These are phyloP conservation scores for Schizothecium vesticola DNA, from an alignment of 495 filamentous ascomycete species.

Conservation along the genomic window DNA sequence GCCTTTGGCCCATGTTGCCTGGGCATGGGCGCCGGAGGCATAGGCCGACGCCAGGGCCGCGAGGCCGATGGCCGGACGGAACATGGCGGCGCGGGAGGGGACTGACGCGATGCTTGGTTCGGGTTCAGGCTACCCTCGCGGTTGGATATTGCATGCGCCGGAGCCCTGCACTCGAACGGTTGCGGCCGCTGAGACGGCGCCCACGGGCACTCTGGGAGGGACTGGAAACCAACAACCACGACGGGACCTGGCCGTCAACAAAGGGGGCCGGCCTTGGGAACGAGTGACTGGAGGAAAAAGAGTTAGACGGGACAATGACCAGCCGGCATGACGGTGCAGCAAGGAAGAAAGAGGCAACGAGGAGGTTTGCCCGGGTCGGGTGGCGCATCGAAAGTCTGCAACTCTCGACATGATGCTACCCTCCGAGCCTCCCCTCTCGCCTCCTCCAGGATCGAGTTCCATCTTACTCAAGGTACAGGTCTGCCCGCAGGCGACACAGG, in stretches of 20 bases:
- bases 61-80: slow-evolving; percentile 4
- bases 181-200: background rate
- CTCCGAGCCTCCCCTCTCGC: background rate
- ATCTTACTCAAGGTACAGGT: background rate
- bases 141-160: background rate
- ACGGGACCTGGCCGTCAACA: background rate
- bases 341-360: background rate
- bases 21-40: slow-evolving; percentile 21
- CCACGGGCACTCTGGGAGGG: background rate
- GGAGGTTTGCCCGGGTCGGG: background rate
- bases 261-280: background rate
- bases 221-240: background rate
- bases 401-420: background rate
- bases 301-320: background rate
- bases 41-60: slow-evolving; percentile 21
- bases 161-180: background rate
- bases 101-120: background rate
- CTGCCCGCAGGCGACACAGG: background rate
- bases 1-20: slow-evolving; percentile 34
- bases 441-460: background rate
- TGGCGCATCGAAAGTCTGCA: background rate
- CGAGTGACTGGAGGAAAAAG: background rate
- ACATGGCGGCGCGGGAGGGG: slow-evolving; percentile 12
- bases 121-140: background rate
- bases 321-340: background rate